Base-by-base conservation (phyloP, 495 filamentous ascomycete species). In the Cetradonia linearis region DNA sequence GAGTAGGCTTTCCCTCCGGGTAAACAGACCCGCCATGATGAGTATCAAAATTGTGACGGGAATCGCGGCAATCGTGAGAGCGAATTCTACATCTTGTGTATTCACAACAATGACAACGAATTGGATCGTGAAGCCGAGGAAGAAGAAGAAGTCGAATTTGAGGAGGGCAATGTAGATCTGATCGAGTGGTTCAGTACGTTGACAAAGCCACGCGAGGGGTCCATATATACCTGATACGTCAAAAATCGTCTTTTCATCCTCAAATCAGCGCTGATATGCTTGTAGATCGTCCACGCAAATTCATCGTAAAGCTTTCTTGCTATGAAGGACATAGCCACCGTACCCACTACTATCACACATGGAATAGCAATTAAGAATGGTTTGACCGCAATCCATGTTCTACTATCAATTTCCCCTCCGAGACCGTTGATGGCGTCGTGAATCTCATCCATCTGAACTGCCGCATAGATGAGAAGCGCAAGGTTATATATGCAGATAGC, bases 61-160 rank as follows among this genome's bases (percentile, higher is more conserved):
- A 52, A 98, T 85, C 25, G 91, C 93, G 64, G 84, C 87, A 46
- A 92, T 80, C 6, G 94, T 97, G 59, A 97, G 79, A 48, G 78
- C 85, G 67, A 94, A 89, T 70, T 98, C 93, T 67, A 79, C 72
- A 65, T 86, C 78, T 33, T 76, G 76, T 33, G 78, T 81, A 62
- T 81, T 74, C 38, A 81, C 84, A 42, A 97, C 91, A 59, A 98
- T 85, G 63, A 97, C 93, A 33, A 98, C 77, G 73, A 98, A 97
- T 69, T 98, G 93, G 40, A 98, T 86, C 7, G 91, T 96, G 69
- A 98, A 98, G 16, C 91, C 93, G 55, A 98, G 83, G 81, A 98
- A 98, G 80, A 98, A 96, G 81, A 98, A 98, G 72, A 98, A 97
- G 74, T 98, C 93, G 72, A 98, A 98, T 72, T 98, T 98, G 56